These are phyloP conservation scores for Bruguiera sexangula DNA, from an alignment of 345 rosid species.

Conservation along the genomic window DNA sequence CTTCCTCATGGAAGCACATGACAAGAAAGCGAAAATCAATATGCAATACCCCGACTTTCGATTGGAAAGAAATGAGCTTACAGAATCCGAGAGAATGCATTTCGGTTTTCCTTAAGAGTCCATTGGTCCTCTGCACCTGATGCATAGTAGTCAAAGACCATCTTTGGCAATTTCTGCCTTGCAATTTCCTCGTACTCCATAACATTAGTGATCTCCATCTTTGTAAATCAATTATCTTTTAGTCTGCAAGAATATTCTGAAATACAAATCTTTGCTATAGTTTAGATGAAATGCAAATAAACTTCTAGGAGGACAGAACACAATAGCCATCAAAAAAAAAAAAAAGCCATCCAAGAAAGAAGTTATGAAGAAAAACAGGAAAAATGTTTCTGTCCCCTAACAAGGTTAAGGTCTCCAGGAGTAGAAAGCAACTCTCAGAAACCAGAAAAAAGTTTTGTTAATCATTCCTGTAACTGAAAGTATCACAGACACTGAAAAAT, in stretches of 20 bases:
- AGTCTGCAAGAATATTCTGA: slow-evolving; percentile 1
- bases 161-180: slow-evolving; percentile 82
- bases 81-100: slow-evolving; percentile 87
- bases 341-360: neutral
- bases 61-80: slow-evolving; percentile 27
- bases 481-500: too few species aligned
- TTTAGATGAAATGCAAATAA: neutral
- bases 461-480: too few species aligned
- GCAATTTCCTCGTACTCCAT: slow-evolving; percentile 84
- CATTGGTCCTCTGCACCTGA: slow-evolving; percentile 98
- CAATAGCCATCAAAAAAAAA: neutral
- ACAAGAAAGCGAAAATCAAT: neutral
- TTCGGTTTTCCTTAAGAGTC: slow-evolving; percentile 79
- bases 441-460: too few species aligned
- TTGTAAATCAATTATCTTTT: slow-evolving; percentile 1
- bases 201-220: slow-evolving; percentile 86
- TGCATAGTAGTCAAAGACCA: slow-evolving; percentile 89
- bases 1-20: neutral
- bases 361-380: too few species aligned
- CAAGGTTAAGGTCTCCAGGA: too few species aligned
- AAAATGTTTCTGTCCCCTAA: too few species aligned
- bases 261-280: neutral
- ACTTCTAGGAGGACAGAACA: neutral
- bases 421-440: too few species aligned
- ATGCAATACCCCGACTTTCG: neutral